Base-by-base conservation (phyloP, 2,329 filamentous ascomycete genomes). In the Rugonectria rugulosa region DNA sequence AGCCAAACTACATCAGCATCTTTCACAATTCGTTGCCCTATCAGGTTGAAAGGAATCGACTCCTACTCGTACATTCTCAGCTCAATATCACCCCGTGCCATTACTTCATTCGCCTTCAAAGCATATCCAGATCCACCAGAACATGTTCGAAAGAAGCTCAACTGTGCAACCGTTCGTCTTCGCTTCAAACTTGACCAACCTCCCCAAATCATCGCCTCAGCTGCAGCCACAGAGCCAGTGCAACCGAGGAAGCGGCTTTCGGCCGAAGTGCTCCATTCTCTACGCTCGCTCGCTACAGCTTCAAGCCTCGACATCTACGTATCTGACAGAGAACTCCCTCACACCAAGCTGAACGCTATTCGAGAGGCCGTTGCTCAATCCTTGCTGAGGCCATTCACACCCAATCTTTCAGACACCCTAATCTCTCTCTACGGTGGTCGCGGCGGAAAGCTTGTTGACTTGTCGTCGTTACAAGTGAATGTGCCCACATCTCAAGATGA, bases 71-170 rank as follows among this genome's bases (percentile, higher is more conserved):
- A 32, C 7, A 46, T 46, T 11, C 36, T 53, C 12, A 43, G n/a
- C 29, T 8, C 36, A 23, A 53, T 53, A 4, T 21, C 43, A 4
- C 26, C 50, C 7, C 21, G 17, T 21, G 23, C 43, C 11, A 47
- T 53, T 27, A 41, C 50, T 23, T 53, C 50, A 20, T 53, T 53
- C 21, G 17, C 43, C 12, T 53, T 53, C 43, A 41, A 47, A 31
- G 20, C 27, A 15, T 42, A 47, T 29, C 27, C 43, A 6, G 42
- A 29, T 6, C 42, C 50, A 1, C 50, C 50, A 12, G 43, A 42
- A 10, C n/a, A 37, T 24, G 17, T 53, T 12, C 43, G 29, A 37
- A 34, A 34, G 15, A 53, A 42, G 10, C 50, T 53, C 43, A 47
- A 53, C 43, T 53, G 34, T 9, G 42, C 20, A 34, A 41, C 43